Evolutionary conservation across 306 rosid genomes (phyloP), one percentile per base, ranked within the genome.

Genomic region (Purshia tridentata): DNA sequence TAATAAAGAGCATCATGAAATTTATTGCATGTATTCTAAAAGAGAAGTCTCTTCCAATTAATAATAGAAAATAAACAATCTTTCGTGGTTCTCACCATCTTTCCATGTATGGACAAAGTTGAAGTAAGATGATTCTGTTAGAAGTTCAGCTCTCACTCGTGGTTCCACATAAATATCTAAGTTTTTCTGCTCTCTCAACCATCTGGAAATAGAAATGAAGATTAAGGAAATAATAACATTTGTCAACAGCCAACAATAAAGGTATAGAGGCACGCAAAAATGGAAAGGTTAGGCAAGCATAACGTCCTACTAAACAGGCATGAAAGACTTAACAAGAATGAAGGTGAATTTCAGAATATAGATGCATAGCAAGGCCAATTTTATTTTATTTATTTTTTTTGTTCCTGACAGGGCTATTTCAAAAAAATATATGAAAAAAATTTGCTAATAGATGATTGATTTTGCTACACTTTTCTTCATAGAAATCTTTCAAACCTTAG

Each of bases 161-260:
- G 99, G 97, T 78, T 94, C 99, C 61, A 94, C 99, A 53, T 86
- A 94, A 70, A 94, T 77, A 57, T 86, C 80, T 63, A 91, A 71
- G 58, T 82, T 85, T 76, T 83, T 91, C 74, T 85, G 81, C 84
- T 86, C 92, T 83, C 86, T 89, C 85, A 94, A 74, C 97, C 99
- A 94, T 74, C 99, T 94, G 90, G 69, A 62, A 67, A 73, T 16
- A 59, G 18, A 67, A 56, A 72, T 54, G 50, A 56, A 73, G 55
- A 68, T 72, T 49, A 63, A 78, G 44, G 14, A 40, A 68, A 58
- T 35, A 82, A 52, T 48, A 70, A 6, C 49, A 75, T 68, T 72
- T 39, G 58, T 45, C 35, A 15, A 52, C 53, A 74, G 29, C 52
- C 74, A 63, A 49, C 4, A 14, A 60, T 67, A 23, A 35, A 80